Conservation (phyloP, 2,329 filamentous ascomycete genomes). For the Arthroderma sp. region DNA sequence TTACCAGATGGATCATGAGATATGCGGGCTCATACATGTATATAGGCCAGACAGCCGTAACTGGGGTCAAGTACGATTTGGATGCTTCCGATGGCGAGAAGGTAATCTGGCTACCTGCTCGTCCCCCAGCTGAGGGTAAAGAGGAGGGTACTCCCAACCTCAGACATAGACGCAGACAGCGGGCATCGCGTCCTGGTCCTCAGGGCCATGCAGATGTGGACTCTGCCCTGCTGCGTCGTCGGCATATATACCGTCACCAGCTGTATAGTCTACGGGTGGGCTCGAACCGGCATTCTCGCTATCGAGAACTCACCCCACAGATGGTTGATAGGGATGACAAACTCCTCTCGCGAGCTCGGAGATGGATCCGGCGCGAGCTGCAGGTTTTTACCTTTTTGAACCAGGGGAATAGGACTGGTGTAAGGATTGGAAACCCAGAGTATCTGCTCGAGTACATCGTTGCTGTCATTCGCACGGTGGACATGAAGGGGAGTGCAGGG, state of each 20-base stretch:
- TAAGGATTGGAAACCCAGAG: slow-evolving; percentile 54
- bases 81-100: slow-evolving; percentile 43
- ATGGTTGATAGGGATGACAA: slow-evolving; percentile 52
- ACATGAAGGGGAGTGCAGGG: slow-evolving; percentile 65
- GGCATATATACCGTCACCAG: slow-evolving; percentile 58
- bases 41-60: slow-evolving; percentile 41
- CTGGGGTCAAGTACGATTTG: slow-evolving; percentile 55
- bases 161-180: background rate
- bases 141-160: background rate
- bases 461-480: slow-evolving; percentile 68
- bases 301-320: slow-evolving; percentile 58
- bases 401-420: background rate
- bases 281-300: slow-evolving; percentile 63
- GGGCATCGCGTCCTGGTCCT: background rate
- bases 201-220: background rate
- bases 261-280: slow-evolving; percentile 74
- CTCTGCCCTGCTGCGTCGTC: slow-evolving; percentile 34
- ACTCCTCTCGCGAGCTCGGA: slow-evolving; percentile 62
- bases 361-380: slow-evolving; percentile 73
- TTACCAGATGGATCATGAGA: background rate
- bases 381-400: slow-evolving; percentile 60
- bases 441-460: slow-evolving; percentile 79
- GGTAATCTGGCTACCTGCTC: slow-evolving; percentile 44
- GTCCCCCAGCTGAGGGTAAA: background rate
- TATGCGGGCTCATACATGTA: background rate